Percentiles rank a stretch among this genome's conserved stretches.
phyloP scores from a whole-genome alignment of 2,329 filamentous ascomycete species.

The Clarireedia homoeocarpa region DNA sequence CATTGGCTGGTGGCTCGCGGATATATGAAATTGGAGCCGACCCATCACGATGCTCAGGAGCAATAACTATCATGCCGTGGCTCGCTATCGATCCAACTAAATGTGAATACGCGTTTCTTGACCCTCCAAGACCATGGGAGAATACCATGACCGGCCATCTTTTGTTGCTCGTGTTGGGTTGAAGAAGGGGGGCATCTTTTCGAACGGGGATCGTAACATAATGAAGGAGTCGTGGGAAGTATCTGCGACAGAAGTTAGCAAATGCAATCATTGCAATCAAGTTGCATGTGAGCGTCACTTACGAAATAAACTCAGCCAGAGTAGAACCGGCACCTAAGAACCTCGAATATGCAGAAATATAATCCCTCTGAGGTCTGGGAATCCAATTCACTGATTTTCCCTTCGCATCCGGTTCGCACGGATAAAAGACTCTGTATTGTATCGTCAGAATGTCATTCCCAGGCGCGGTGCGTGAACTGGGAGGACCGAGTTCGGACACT shows the following conservation, averaged over 20 bases:
- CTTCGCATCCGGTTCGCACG: conserved; percentile 42
- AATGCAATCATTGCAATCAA: neutral
- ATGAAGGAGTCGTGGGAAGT: conserved; percentile 62
- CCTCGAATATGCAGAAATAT: conserved; percentile 66
- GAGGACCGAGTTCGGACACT: conserved; percentile 47
- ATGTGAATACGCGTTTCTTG: conserved; percentile 79
- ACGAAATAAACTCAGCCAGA: conserved; percentile 53
- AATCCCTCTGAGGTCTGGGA: conserved; percentile 65
- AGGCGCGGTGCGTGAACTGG: conserved; percentile 39
- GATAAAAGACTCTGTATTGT: conserved; percentile 78
- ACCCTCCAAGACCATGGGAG: conserved; percentile 77
- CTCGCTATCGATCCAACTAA: conserved; percentile 71
- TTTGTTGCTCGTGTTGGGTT: conserved; percentile 33
- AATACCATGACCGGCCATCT: conserved; percentile 80
- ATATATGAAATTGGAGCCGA: conserved; percentile 69
- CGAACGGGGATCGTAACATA: conserved; percentile 66
- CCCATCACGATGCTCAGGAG: conserved; percentile 76
- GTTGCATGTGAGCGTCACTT: conserved; percentile 27
- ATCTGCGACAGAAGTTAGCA: conserved; percentile 35
- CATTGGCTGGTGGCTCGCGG: conserved; percentile 45
- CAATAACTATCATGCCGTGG: conserved; percentile 72
- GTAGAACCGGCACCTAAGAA: conserved; percentile 61
- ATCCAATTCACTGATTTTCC: conserved; percentile 62
- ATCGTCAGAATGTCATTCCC: conserved; percentile 54
- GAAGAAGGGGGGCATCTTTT: conserved; percentile 60